phyloP scores from a whole-genome alignment of 805 yeast genomes.

The Clavispora fructus region DNA sequence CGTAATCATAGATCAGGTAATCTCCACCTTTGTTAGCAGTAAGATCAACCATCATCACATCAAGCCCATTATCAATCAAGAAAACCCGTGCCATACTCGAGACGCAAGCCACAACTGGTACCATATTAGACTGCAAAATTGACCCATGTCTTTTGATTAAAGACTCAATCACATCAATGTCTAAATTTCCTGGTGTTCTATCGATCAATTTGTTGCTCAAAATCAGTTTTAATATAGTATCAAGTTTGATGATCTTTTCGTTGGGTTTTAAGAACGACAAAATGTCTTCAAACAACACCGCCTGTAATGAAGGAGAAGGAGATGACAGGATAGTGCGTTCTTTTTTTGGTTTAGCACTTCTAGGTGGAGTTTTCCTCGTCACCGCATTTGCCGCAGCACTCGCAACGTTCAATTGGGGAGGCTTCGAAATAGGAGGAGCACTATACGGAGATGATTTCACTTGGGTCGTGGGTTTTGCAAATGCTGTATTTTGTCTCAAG shows the following conservation, averaged over 20 bases:
- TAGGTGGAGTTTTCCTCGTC: background rate
- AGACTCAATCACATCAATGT: constrained; percentile 27
- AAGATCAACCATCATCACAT: constrained; percentile 30
- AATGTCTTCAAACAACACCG: constrained; percentile 30
- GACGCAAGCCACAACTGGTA: constrained; percentile 34
- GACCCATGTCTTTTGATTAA: constrained; percentile 21
- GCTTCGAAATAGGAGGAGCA: background rate
- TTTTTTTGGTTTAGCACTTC: background rate
- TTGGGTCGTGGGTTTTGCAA: constrained; percentile 4
- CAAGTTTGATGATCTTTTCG: constrained; percentile 39
- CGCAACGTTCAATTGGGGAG: background rate
- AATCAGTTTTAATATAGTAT: constrained; percentile 33
- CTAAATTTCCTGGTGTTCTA: constrained; percentile 15
- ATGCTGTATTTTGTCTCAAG: constrained; percentile 17
- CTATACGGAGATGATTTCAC: background rate
- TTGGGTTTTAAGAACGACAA: constrained; percentile 24
- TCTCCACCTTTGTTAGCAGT: constrained; percentile 32
- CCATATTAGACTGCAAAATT: constrained; percentile 16
- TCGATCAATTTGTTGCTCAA: constrained; percentile 21
- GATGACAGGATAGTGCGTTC: background rate
- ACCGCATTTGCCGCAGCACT: background rate
- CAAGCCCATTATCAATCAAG: constrained; percentile 28
- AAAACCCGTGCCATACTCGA: constrained; percentile 38
- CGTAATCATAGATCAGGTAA: constrained; percentile 77
- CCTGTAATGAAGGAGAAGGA: background rate